These are phyloP conservation scores for Tylopilus rubrobrunneus DNA, from an alignment of 768 basidiomycete genomes.

Conservation along the genomic window DNA sequence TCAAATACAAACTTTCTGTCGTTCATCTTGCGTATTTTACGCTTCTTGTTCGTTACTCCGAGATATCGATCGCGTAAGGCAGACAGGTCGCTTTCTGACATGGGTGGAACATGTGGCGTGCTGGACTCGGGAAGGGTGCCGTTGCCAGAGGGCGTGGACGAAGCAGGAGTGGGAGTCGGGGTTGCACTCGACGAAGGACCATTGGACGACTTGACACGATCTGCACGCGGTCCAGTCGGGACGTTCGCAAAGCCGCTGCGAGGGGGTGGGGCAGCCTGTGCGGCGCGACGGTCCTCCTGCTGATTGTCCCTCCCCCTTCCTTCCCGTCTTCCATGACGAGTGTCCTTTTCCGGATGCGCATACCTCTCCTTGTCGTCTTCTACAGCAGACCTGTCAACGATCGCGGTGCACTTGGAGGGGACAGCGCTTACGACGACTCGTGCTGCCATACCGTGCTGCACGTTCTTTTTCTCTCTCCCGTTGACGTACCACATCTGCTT, in stretches of 20 bases:
- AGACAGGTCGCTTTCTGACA: conserved; percentile 76
- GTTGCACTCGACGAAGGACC: conserved; percentile 34
- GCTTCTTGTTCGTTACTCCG: conserved; percentile 91
- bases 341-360: conserved; percentile 47
- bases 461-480: conserved; percentile 42
- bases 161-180: conserved; percentile 53
- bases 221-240: conserved; percentile 83
- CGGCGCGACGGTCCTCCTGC: conserved; percentile 36
- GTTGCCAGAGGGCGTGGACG: conserved; percentile 32
- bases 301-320: conserved; percentile 33
- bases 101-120: conserved; percentile 50
- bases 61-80: conserved; percentile 92
- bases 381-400: conserved; percentile 23
- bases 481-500: conserved; percentile 64
- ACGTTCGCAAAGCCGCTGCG: conserved; percentile 59
- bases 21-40: conserved; percentile 90
- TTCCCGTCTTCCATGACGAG: conserved; percentile 41
- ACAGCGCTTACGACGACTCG: conserved; percentile 27
- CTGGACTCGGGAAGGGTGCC: conserved; percentile 35
- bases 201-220: conserved; percentile 45
- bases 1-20: conserved; percentile 99
- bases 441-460: conserved; percentile 37
- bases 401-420: background rate
- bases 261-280: conserved; percentile 30
- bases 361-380: conserved; percentile 49